phyloP scores from a whole-genome alignment of 306 rosid species.

The Quercus engelmannii region DNA sequence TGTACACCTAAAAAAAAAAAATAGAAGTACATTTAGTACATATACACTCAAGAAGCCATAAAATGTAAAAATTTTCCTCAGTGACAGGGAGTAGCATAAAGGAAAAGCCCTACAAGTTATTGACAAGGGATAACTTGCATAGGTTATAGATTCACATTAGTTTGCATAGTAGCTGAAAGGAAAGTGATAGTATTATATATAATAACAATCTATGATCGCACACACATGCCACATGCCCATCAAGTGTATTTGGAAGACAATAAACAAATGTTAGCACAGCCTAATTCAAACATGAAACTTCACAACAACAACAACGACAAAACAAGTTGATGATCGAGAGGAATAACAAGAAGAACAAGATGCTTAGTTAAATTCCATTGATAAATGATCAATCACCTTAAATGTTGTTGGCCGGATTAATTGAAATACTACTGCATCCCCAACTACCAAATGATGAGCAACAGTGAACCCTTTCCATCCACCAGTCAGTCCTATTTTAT shows the following conservation, averaged over 20 bases:
- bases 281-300: conserved; percentile 1
- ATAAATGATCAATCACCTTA: conserved; percentile 55
- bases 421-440: conserved; percentile 79
- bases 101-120: not conserved
- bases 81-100: not conserved
- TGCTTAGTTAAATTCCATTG: not conserved
- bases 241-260: too few species aligned
- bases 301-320: not conserved
- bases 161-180: too few species aligned
- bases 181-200: not conserved
- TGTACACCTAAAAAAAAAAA: conserved; percentile 50
- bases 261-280: not conserved
- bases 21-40: conserved; percentile 4
- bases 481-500: conserved; percentile 65
- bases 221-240: too few species aligned
- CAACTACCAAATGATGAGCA: conserved; percentile 73
- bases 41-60: not conserved
- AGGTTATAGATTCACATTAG: too few species aligned
- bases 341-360: conserved; percentile 3
- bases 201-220: not conserved
- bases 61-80: not conserved
- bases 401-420: conserved; percentile 47
- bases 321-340: not conserved
- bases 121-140: not conserved
- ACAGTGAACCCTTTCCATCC: conserved; percentile 82